Evolutionary conservation across 257 asterid genomes (phyloP).

Genomic region (Plectranthus barbatus): DNA sequence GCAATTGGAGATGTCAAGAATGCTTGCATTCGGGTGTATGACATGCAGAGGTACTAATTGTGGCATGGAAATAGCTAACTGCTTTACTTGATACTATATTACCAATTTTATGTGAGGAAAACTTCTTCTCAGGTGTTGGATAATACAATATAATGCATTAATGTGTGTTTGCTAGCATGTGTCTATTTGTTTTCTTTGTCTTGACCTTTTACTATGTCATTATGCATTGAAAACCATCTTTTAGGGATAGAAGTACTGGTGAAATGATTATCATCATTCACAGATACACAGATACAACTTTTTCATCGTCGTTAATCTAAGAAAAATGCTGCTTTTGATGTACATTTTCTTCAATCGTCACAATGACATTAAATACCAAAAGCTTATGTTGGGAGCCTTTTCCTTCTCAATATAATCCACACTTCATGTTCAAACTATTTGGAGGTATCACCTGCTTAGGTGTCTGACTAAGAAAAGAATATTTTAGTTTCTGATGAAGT

Average conservation of each 20-base stretch:
- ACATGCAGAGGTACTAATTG: slow-evolving; percentile 74
- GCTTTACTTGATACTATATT: background rate
- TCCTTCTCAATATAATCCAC: background rate
- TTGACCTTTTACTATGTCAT: background rate
- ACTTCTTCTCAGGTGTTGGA: background rate
- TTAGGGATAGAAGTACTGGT: background rate
- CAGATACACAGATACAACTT: background rate
- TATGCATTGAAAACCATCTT: background rate
- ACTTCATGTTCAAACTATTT: background rate
- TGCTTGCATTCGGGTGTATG: slow-evolving; percentile 73
- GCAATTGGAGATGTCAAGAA: slow-evolving; percentile 69
- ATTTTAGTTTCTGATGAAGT: background rate
- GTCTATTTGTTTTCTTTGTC: background rate
- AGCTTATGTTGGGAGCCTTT: slow-evolving; percentile 1
- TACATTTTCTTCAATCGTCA: background rate
- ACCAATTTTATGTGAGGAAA: background rate
- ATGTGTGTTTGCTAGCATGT: background rate
- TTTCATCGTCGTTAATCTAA: background rate
- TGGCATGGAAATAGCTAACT: background rate
- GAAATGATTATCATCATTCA: background rate
- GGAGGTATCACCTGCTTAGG: background rate
- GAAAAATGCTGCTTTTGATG: background rate
- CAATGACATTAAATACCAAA: background rate
- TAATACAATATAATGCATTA: background rate
- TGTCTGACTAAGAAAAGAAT: too few relatives aligned